Percentiles rank a stretch among this genome's conserved stretches.
Conservation (phyloP, 2,329 filamentous ascomycete genomes). For the Ophiocordyceps unilateralis region DNA sequence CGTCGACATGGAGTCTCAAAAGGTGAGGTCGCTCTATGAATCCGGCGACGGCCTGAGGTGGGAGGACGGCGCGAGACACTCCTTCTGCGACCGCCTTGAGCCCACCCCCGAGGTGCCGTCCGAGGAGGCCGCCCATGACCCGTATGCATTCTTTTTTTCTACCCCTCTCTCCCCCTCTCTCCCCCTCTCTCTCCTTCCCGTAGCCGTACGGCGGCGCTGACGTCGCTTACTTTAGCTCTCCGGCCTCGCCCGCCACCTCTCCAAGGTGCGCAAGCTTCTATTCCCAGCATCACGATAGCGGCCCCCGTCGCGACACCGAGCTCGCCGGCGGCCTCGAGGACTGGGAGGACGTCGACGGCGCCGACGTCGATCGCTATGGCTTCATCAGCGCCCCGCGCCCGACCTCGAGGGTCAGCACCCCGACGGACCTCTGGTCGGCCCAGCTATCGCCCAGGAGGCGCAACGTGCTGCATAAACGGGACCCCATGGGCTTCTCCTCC, state of each 20-base stretch:
- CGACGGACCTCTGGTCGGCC: constrained; percentile 23
- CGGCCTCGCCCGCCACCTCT: constrained; percentile 21
- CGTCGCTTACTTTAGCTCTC: no score
- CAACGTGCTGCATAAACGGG: constrained; percentile 24
- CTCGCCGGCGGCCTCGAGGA: constrained; percentile 45
- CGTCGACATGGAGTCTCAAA: constrained; percentile 45
- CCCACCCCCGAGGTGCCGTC: constrained; percentile 32
- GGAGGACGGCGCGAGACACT: constrained; percentile 32
- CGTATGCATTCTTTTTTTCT: constrained; percentile 37
- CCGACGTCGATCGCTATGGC: constrained; percentile 49
- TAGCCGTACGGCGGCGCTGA: no score
- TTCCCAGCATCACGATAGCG: constrained; percentile 20
- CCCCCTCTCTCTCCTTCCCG: constrained; percentile 21
- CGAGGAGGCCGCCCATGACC: constrained; percentile 34
- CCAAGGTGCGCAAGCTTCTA: constrained; percentile 21
- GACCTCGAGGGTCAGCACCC: constrained; percentile 22
- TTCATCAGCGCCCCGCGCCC: constrained; percentile 38
- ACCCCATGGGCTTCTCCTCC: constrained; percentile 20
- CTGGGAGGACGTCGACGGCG: constrained; percentile 45
- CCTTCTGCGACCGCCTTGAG: constrained; percentile 29
- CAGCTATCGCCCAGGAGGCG: constrained; percentile 27
- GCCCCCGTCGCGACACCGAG: constrained; percentile 21
- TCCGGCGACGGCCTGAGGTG: constrained; percentile 33
- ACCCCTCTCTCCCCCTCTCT: constrained; percentile 16
- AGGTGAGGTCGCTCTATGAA: constrained; percentile 50